These are phyloP conservation scores for Leccinum longicurvipes DNA, from an alignment of 768 basidiomycete species.

Conservation along the genomic window DNA sequence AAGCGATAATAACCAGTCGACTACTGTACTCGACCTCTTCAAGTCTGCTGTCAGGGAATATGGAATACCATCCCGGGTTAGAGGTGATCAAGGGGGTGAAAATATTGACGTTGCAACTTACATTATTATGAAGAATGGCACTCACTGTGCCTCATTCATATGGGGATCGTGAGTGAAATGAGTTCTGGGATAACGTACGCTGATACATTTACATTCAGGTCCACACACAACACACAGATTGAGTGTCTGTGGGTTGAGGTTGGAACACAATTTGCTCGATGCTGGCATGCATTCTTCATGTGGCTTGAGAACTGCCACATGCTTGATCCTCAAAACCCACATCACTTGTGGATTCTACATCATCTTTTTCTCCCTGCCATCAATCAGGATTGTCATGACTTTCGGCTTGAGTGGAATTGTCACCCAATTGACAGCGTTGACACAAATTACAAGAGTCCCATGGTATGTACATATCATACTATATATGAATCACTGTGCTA, in stretches of 20 bases:
- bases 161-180: slow-evolving; percentile 22
- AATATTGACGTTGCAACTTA: slow-evolving; percentile 27
- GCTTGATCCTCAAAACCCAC: not conserved
- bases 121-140: slow-evolving; percentile 23
- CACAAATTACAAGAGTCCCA: slow-evolving; percentile 8
- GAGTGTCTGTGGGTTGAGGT: slow-evolving; percentile 31
- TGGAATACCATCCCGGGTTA: not conserved
- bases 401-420: slow-evolving; percentile 38
- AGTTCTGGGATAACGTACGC: slow-evolving; percentile 16
- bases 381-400: not conserved
- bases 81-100: slow-evolving; percentile 30
- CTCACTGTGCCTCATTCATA: slow-evolving; percentile 27
- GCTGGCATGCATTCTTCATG: slow-evolving; percentile 29
- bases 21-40: not conserved
- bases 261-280: slow-evolving; percentile 21
- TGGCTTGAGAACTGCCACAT: not conserved
- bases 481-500: not conserved
- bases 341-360: not conserved
- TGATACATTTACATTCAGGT: slow-evolving; percentile 27
- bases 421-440: slow-evolving; percentile 25
- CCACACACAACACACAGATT: slow-evolving; percentile 31
- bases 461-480: not conserved
- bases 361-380: not conserved
- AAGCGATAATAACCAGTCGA: not conserved
- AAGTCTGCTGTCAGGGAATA: not conserved